Evolutionary conservation across 106 monocot genomes (phyloP), one percentile per base, ranked within the genome.

Genomic region (Platanthera zijinensis): DNA sequence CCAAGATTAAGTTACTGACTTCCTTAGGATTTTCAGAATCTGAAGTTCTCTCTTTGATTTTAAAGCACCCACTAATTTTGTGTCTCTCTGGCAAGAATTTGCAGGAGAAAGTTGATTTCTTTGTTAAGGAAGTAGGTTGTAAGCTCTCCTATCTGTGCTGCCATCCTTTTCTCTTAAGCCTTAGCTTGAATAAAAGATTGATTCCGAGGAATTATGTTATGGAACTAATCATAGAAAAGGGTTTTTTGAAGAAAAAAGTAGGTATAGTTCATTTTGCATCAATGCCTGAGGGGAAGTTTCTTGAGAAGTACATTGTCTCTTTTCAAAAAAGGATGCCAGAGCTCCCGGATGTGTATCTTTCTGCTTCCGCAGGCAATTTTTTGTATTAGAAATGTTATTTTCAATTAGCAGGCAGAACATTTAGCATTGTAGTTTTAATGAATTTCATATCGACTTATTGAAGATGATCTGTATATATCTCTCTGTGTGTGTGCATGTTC

Each of bases 201-300:
- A 75, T 69, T n/a, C 81, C 81, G 71, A 50, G 81, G 53, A 9
- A 76, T 63, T 51, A 53, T 69, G 84, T 80, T 22, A 10, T 74
- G 10, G 59, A 62, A 28, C 45, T 76, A 22, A n/a, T 84, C 39
- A 3, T 39, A 1, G 1, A 39, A 39, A 39, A 39, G 39, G 39
- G 39, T 39, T 39, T 39, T 39, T 39, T 39, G 39, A 39, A 39
- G 39, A 39, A 39, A 39, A 39, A 39, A 39, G 1, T 39, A 39
- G 39, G 1, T 39, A 39, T 39, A 0, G 39, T 3, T 39, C 0
- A 39, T 39, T 39, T 39, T 2, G 39, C 39, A 39, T 39, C 39
- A 39, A 3, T 39, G 39, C 3, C 39, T 39, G 39, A 39, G 39
- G 1, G 39, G 3, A 15, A 72, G 73, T 84, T 84, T 73, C 13